Conservation (phyloP, 305 asterid species). For the Fraxinus sp. region DNA sequence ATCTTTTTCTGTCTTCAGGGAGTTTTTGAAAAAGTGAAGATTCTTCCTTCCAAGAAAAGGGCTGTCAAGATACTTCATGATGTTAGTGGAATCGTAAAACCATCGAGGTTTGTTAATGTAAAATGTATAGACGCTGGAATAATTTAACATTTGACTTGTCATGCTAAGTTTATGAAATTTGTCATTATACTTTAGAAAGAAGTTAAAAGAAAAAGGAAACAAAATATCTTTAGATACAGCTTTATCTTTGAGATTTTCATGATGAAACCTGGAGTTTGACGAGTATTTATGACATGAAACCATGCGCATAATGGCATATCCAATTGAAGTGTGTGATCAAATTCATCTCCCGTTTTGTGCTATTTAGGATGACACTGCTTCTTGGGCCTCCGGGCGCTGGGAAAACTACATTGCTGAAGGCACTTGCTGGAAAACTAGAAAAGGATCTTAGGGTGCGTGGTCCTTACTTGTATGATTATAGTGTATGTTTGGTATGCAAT, state of each 20-base stretch:
- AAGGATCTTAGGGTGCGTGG: constrained; percentile 65
- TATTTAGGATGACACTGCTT: constrained; percentile 80
- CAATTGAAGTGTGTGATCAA: constrained; percentile 9
- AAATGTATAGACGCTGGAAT: not conserved
- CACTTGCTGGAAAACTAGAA: constrained; percentile 79
- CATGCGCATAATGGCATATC: not conserved
- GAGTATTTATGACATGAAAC: not conserved
- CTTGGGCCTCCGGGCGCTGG: constrained; percentile 98
- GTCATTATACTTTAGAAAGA: not conserved
- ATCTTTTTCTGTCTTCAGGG: constrained; percentile 45
- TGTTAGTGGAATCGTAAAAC: constrained; percentile 70
- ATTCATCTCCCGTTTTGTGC: not conserved
- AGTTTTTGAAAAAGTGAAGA: constrained; percentile 58
- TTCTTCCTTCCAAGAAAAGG: constrained; percentile 74
- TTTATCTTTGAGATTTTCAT: not conserved
- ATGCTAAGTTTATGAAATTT: not conserved
- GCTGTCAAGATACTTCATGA: constrained; percentile 67
- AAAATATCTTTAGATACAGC: not conserved
- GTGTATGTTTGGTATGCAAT: not conserved
- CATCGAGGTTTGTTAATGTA: constrained; percentile 65
- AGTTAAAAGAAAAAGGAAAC: not conserved
- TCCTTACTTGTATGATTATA: constrained; percentile 6
- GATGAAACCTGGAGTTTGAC: not conserved
- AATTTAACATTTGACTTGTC: constrained; percentile 2
- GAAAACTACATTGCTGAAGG: constrained; percentile 75